Evolutionary conservation across 345 rosid species (phyloP).

Genomic region (Ceriops zippeliana): DNA sequence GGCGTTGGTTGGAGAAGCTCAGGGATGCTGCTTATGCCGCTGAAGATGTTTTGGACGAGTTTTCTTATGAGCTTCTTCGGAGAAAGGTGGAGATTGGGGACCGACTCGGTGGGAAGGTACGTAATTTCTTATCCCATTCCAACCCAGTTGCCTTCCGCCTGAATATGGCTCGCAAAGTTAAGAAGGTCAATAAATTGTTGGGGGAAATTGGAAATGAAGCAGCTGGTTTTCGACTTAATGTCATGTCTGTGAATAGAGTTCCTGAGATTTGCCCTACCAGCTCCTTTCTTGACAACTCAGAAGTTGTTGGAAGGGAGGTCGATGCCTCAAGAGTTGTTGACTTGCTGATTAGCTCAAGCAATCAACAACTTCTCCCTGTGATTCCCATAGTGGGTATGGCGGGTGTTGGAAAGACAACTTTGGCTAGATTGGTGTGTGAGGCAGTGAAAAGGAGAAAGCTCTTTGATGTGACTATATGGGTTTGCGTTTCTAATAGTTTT

Average conservation of each 20-base stretch:
- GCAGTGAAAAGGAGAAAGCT: neutral
- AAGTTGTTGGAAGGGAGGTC: conserved; percentile 15
- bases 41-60: conserved; percentile 5
- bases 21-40: conserved; percentile 3
- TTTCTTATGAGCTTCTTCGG: conserved; percentile 3
- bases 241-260: neutral
- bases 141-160: neutral
- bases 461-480: conserved; percentile 10
- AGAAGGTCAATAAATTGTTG: neutral
- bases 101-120: neutral
- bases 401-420: conserved; percentile 27
- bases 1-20: conserved; percentile 1
- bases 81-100: neutral
- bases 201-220: neutral
- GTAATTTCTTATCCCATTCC: neutral
- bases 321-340: conserved; percentile 12
- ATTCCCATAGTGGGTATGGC: conserved; percentile 23
- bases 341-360: neutral
- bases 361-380: neutral
- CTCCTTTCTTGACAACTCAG: conserved; percentile 1
- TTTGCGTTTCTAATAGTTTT: conserved; percentile 15
- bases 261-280: neutral
- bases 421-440: conserved; percentile 12
- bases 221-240: neutral
- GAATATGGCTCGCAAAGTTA: neutral